These are phyloP conservation scores for Diphasiastrum complanatum DNA, from an alignment of 83 land plant genomes.

Conservation along the genomic window DNA sequence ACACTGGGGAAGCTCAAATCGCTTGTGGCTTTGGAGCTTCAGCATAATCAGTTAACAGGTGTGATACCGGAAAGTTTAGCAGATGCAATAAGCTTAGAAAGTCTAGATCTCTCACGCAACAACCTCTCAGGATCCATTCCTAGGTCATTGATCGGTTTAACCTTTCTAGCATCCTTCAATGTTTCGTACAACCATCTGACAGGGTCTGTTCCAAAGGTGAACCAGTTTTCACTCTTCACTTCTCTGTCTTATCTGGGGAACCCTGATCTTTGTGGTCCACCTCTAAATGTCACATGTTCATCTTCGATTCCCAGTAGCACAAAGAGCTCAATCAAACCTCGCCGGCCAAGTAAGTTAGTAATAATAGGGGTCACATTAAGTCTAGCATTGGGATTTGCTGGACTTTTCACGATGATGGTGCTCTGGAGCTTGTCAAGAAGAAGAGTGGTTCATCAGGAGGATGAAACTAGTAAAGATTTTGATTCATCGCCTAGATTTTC, in stretches of 20 bases:
- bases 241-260: conserved; percentile 50
- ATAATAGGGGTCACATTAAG: conserved; percentile 8
- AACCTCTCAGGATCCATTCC: conserved; percentile 2
- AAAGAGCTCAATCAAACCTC: not conserved
- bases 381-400: conserved; percentile 5
- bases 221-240: conserved; percentile 47
- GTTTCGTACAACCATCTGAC: conserved; percentile 48
- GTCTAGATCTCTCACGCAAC: conserved; percentile 10
- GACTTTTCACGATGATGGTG: conserved; percentile 3
- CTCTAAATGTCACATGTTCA: conserved; percentile 23
- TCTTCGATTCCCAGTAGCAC: too few relatives aligned
- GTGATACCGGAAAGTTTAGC: not conserved
- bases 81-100: not conserved
- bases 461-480: conserved; percentile 1
- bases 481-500: conserved; percentile 14
- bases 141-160: not conserved
- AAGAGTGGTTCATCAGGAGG: conserved; percentile 8
- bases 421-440: conserved; percentile 14
- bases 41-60: not conserved
- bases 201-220: conserved; percentile 58
- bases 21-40: not conserved
- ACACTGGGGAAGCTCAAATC: conserved; percentile 31
- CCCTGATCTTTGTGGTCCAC: conserved; percentile 43
- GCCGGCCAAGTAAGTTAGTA: conserved; percentile 7
- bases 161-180: conserved; percentile 38